Percentiles rank a stretch among this genome's conserved stretches.
phyloP scores from a whole-genome alignment of 257 asterid species.

The Solanum phureja region DNA sequence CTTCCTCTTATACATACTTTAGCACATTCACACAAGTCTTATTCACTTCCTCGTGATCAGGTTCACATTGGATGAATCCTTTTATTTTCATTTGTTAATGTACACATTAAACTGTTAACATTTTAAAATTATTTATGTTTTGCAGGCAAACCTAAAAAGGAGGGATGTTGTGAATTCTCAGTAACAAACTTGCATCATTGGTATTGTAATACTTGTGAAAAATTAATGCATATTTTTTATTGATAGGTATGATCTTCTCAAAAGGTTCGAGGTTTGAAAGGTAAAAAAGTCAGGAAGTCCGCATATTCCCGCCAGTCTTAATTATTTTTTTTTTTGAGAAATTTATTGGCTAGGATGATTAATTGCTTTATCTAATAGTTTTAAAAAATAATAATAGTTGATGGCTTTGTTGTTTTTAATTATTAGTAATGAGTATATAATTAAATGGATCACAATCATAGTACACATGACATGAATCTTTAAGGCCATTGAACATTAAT shows the following conservation, averaged over 20 bases:
- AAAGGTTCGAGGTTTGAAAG: neutral
- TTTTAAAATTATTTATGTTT: neutral
- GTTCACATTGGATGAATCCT: neutral
- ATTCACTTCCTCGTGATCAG: neutral
- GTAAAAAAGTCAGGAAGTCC: neutral
- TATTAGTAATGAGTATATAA: neutral
- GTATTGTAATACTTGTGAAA: too few species aligned
- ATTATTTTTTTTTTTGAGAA: neutral
- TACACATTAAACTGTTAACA: neutral
- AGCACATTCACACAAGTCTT: neutral
- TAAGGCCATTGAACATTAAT: neutral
- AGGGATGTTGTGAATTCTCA: neutral
- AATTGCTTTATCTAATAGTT: neutral
- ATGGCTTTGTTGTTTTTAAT: too few species aligned
- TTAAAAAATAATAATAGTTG: neutral
- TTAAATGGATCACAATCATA: too few species aligned
- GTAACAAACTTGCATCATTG: neutral
- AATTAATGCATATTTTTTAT: too few species aligned
- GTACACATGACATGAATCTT: neutral
- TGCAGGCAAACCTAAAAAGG: neutral
- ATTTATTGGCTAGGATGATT: neutral
- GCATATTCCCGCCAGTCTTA: neutral
- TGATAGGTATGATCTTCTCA: too few species aligned
- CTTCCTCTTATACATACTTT: neutral
- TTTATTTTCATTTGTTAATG: neutral